Base-by-base conservation (phyloP, 768 basidiomycete genomes). In the Coprinopsis sp. region DNA sequence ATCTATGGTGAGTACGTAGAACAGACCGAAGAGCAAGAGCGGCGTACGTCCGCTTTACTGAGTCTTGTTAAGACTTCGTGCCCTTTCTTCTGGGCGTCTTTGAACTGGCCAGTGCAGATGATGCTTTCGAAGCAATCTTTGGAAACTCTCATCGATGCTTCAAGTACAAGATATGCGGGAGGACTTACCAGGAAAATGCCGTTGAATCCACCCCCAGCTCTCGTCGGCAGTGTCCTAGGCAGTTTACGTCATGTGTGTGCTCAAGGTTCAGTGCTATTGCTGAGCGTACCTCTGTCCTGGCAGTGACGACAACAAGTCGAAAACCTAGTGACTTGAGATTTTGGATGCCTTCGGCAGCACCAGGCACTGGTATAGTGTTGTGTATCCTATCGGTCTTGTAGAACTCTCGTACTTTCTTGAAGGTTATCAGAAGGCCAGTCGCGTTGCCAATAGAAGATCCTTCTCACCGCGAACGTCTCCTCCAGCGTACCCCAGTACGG, bases 51-150 rank as follows among this genome's bases (percentile, higher is more conserved):
- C n/a, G 83, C 79, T 59, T 91, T 91, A 50, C 72, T 78, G 37
- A 87, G 63, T 56, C 78, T 82, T 21, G 75, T 79, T 39, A 74
- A 65, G 22, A 78, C 62, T 50, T 71, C 73, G 37, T 69, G 62
- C 24, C 61, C 68, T 37, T 57, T 56, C 51, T 78, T 77, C 46
- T 76, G 69, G 1, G 64, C 67, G 52, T 74, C 71, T 53, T 75
- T 72, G 62, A 87, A 87, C 56, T 87, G 82, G 3, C 85, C 85
- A 0, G 83, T 89, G 61, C 82, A 90, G 44, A 89, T 75, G 7
- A 86, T 64, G 43, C 69, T 74, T 18, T 80, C 71, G 46, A 86
- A 82, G 16, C 74, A 53, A 11, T 64, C 77, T 78, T 48, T 27
- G 16, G 22, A 30, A 11, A n/a, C 12, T 3, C n/a, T 33, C 16